Conservation (phyloP, 2,329 filamentous ascomycete species). For the Leptographium lundbergii region DNA sequence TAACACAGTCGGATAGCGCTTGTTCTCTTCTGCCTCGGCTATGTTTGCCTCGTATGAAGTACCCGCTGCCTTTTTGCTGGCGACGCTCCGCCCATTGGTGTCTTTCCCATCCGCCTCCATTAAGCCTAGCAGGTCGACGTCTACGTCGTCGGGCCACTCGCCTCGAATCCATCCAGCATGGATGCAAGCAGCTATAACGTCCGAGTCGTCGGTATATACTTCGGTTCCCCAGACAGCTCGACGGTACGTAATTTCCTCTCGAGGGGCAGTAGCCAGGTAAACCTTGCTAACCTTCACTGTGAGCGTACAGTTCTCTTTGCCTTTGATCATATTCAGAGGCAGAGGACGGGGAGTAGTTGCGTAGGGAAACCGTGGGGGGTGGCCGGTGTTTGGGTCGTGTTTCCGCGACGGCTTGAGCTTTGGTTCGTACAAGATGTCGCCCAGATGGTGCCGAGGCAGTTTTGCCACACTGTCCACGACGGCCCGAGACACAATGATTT, state of each 20-base stretch:
- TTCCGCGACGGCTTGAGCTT: constrained; percentile 42
- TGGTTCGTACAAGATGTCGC: constrained; percentile 70
- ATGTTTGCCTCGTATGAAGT: background rate
- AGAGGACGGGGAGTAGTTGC: constrained; percentile 54
- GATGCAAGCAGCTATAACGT: constrained; percentile 83
- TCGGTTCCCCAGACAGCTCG: constrained; percentile 86
- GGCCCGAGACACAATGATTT: constrained; percentile 53
- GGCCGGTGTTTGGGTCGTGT: constrained; percentile 37
- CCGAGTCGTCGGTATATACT: constrained; percentile 91
- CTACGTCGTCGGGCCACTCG: constrained; percentile 71
- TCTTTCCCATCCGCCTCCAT: constrained; percentile 17
- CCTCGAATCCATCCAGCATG: constrained; percentile 88
- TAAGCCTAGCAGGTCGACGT: constrained; percentile 52
- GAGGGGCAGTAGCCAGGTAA: constrained; percentile 54
- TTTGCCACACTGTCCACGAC: constrained; percentile 61
- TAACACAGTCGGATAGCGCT: constrained; percentile 28
- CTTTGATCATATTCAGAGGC: constrained; percentile 57
- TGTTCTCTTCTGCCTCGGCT: background rate
- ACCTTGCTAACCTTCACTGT: constrained; percentile 77
- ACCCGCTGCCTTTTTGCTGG: constrained; percentile 15
- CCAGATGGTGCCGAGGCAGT: constrained; percentile 66
- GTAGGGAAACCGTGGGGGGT: constrained; percentile 21
- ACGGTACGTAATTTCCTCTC: constrained; percentile 73
- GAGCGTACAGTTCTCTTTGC: constrained; percentile 78
- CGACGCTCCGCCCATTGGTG: constrained; percentile 16